These are phyloP conservation scores for Calocybe indica DNA, from an alignment of 768 basidiomycete species.

Conservation along the genomic window DNA sequence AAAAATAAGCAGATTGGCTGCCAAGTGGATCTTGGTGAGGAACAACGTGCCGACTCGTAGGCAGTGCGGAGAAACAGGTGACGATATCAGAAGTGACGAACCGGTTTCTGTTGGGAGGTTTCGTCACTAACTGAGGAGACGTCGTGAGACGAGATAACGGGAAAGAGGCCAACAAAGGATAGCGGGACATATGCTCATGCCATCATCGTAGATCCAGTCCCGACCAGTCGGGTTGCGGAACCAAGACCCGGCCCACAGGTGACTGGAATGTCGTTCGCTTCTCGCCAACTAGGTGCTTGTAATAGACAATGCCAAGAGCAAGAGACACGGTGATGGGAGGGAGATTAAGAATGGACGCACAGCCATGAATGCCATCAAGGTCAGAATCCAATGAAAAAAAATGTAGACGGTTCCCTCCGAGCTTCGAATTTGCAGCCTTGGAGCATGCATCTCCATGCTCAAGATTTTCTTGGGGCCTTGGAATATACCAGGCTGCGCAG, in stretches of 20 bases:
- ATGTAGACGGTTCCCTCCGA: neutral
- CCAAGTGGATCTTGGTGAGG: neutral
- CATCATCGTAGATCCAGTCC: constrained; percentile 9
- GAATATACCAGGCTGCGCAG: no score
- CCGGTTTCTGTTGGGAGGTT: neutral
- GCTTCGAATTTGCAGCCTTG: neutral
- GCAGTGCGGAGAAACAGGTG: neutral
- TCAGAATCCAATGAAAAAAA: no score
- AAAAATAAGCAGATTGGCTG: constrained; percentile 1
- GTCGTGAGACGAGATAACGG: constrained; percentile 4
- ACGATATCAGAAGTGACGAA: constrained; percentile 2
- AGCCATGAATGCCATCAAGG: neutral
- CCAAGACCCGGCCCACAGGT: constrained; percentile 8
- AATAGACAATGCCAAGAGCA: constrained; percentile 10
- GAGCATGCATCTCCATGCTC: constrained; percentile 1
- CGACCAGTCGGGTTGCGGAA: neutral
- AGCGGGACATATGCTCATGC: constrained; percentile 3
- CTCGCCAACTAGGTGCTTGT: constrained; percentile 1
- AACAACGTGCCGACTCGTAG: neutral
- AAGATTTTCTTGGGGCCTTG: neutral
- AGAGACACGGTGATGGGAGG: constrained; percentile 5
- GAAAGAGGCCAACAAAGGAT: constrained; percentile 2
- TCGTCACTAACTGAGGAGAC: neutral
- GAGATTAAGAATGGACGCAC: neutral
- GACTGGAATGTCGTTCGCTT: constrained; percentile 8